phyloP scores from a whole-genome alignment of 2,329 filamentous ascomycete species.

The Teratosphaeria gauchensis region DNA sequence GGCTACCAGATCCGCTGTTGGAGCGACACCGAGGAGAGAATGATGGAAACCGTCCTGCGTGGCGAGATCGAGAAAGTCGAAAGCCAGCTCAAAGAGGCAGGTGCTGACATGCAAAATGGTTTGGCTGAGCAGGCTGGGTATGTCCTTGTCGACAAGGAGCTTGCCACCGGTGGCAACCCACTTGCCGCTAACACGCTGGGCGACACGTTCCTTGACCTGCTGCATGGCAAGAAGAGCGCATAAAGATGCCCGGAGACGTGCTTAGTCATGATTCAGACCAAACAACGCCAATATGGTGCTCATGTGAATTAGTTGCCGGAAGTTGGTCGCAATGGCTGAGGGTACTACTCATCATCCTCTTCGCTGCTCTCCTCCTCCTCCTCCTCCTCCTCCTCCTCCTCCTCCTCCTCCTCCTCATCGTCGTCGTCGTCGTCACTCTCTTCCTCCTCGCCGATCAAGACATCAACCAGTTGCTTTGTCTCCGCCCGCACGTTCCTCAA shows the following conservation, averaged over 20 bases:
- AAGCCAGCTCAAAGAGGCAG: conserved; percentile 28
- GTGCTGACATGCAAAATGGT: conserved; percentile 37
- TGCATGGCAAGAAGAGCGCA: not conserved
- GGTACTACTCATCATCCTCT: conserved; percentile 5
- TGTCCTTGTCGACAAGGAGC: conserved; percentile 35
- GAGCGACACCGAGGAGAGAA: conserved; percentile 37
- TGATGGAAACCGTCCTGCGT: conserved; percentile 36
- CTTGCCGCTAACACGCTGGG: not conserved
- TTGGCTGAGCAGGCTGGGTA: conserved; percentile 30
- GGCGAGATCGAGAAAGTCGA: conserved; percentile 38
- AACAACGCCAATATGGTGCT: not conserved
- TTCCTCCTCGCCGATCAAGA: conserved; percentile 66
- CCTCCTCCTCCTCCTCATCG: conserved; percentile 51
- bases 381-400: conserved; percentile 50
- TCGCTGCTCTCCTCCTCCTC: conserved; percentile 42
- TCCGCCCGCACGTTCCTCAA: conserved; percentile 63
- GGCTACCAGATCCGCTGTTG: conserved; percentile 39
- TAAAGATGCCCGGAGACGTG: not conserved
- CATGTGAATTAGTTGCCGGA: not conserved
- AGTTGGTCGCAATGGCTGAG: not conserved
- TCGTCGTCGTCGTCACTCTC: conserved; percentile 53
- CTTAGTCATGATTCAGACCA: not conserved
- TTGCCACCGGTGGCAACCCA: not conserved
- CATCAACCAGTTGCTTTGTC: conserved; percentile 67
- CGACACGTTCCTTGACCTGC: not conserved